These are phyloP conservation scores for Curvularia spicifera DNA, from an alignment of 2,329 filamentous ascomycete genomes.

Conservation along the genomic window DNA sequence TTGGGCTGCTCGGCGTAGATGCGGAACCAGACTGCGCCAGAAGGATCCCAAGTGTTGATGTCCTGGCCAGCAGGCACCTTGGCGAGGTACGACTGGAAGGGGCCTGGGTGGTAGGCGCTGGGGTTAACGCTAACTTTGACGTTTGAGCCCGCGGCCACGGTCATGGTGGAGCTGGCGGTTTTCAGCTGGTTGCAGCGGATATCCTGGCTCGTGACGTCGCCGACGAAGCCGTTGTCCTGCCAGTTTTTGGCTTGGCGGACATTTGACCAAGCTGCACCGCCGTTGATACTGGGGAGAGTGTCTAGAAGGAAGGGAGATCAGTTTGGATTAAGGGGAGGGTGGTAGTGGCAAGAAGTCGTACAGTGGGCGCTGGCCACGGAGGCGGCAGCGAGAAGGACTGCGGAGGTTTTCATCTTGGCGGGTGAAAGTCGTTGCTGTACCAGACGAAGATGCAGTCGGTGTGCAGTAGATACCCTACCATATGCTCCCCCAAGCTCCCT, in stretches of 20 bases:
- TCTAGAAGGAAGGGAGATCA: constrained; percentile 4
- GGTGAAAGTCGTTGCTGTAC: background rate
- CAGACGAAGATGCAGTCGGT: background rate
- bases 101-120: constrained; percentile 42
- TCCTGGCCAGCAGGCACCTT: constrained; percentile 44
- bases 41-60: constrained; percentile 41
- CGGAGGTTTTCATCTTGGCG: constrained; percentile 11
- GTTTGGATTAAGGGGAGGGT: background rate
- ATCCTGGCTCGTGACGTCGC: constrained; percentile 24
- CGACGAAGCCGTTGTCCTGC: constrained; percentile 20
- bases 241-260: constrained; percentile 20
- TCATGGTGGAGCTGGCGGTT: constrained; percentile 15
- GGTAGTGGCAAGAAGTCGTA: background rate
- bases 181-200: constrained; percentile 41
- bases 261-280: constrained; percentile 9
- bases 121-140: constrained; percentile 41
- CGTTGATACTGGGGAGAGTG: constrained; percentile 17
- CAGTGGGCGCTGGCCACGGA: constrained; percentile 16
- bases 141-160: constrained; percentile 35
- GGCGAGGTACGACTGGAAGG: constrained; percentile 49
- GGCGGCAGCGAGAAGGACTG: constrained; percentile 8
- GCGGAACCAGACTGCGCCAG: constrained; percentile 48
- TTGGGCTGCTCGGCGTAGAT: constrained; percentile 28
- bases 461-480: constrained; percentile 4
- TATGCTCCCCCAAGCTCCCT: background rate